phyloP scores from a whole-genome alignment of 768 basidiomycete species.

The Amanita thiersii region DNA sequence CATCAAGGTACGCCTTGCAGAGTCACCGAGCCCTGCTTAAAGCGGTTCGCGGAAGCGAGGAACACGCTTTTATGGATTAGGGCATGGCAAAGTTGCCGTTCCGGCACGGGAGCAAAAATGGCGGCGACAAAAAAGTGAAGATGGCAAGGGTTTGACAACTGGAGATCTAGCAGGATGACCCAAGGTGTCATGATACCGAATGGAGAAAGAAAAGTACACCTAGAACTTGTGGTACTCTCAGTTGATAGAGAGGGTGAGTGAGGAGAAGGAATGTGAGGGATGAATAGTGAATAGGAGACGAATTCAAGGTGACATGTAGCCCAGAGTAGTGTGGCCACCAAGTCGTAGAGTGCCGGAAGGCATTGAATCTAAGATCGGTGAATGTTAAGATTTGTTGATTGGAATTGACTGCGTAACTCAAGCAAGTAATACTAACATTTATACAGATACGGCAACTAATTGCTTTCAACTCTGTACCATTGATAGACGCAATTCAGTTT shows the following conservation, averaged over 20 bases:
- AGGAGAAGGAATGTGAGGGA: no score
- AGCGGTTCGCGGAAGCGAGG: constrained; percentile 3
- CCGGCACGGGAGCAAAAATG: neutral
- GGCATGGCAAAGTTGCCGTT: neutral
- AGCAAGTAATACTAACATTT: no score
- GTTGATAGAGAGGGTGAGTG: no score
- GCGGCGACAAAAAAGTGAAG: neutral
- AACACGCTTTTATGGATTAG: no score
- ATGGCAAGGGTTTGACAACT: no score
- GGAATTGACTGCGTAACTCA: neutral
- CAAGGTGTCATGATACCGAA: constrained; percentile 6
- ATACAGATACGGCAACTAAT: constrained; percentile 6
- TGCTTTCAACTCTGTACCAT: constrained; percentile 2
- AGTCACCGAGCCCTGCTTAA: no score
- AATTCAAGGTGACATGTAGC: no score
- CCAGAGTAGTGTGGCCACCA: no score
- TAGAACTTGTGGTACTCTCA: constrained; percentile 6
- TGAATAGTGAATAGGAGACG: no score
- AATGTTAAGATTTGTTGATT: neutral
- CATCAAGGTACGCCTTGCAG: no score
- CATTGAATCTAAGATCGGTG: no score
- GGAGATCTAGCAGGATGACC: neutral
- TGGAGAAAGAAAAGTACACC: constrained; percentile 7
- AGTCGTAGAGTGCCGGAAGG: no score
- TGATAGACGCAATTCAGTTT: constrained; percentile 9